Evolutionary conservation across 2,329 filamentous ascomycete species (phyloP).

Genomic region (Nemania sp.): DNA sequence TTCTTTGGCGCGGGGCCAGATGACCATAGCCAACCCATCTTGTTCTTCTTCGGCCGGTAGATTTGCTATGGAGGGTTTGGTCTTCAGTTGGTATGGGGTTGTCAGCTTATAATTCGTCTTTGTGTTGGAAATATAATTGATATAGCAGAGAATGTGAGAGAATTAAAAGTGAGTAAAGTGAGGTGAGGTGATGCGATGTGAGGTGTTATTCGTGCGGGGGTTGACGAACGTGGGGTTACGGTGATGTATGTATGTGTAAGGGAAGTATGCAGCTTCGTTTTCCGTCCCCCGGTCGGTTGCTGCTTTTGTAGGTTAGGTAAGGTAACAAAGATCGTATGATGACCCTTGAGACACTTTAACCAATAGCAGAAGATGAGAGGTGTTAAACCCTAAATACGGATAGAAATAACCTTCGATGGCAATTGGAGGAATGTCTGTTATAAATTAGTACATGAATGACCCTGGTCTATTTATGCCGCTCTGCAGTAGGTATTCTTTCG

Average conservation of each 20-base stretch:
- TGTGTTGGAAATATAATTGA: neutral
- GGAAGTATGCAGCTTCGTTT: neutral
- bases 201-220: conserved; percentile 25
- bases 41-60: conserved; percentile 16
- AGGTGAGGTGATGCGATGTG: neutral
- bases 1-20: conserved; percentile 30
- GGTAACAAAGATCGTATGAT: conserved; percentile 18
- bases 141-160: neutral
- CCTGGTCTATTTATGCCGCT: neutral
- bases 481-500: neutral
- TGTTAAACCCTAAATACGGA: neutral
- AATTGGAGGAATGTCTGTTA: neutral
- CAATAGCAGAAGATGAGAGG: conserved; percentile 8
- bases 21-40: conserved; percentile 67
- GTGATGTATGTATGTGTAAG: conserved; percentile 1
- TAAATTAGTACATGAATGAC: neutral
- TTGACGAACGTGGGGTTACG: conserved; percentile 24
- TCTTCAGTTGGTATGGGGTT: conserved; percentile 2
- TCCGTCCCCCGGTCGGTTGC: neutral
- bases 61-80: neutral
- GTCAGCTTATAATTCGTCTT: neutral
- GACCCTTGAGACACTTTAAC: conserved; percentile 3
- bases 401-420: neutral
- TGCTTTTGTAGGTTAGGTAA: conserved; percentile 13
- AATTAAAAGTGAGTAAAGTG: neutral